Evolutionary conservation across 345 rosid species (phyloP).

Genomic region (Boechera divaricarpa): DNA sequence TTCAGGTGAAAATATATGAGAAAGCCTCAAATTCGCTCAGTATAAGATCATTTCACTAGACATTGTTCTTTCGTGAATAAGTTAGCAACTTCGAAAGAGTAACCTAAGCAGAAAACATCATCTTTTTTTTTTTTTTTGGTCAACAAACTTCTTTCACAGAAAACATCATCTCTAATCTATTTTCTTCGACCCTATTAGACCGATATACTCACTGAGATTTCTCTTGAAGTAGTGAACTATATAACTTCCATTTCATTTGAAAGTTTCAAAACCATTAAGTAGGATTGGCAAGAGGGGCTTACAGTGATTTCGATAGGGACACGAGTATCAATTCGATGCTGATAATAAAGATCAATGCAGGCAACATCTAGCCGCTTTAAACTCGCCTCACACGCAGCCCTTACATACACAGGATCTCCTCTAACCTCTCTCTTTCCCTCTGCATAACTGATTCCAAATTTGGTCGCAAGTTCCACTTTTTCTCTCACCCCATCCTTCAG

Average conservation of each 20-base stretch:
- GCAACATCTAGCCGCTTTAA: constrained; percentile 56
- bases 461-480: constrained; percentile 60
- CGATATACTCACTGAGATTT: background rate
- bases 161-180: background rate
- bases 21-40: background rate
- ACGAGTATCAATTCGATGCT: constrained; percentile 58
- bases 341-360: constrained; percentile 67
- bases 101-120: background rate
- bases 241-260: constrained; percentile 5
- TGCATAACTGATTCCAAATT: constrained; percentile 41
- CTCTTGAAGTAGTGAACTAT: background rate
- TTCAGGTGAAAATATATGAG: background rate
- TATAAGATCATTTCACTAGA: constrained; percentile 2
- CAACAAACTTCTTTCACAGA: background rate
- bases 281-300: background rate
- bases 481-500: constrained; percentile 55
- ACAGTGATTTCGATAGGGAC: constrained; percentile 66
- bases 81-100: background rate
- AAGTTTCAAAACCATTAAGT: background rate
- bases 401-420: constrained; percentile 59
- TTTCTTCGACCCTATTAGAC: background rate
- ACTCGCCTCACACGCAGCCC: constrained; percentile 63
- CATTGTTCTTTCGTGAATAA: background rate
- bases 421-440: constrained; percentile 41
- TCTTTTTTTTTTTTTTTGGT: background rate